Percentiles rank a stretch among this genome's conserved stretches.
These are phyloP conservation scores for Phoma sp. DNA, from an alignment of 2,329 filamentous ascomycete species.

Conservation along the genomic window DNA sequence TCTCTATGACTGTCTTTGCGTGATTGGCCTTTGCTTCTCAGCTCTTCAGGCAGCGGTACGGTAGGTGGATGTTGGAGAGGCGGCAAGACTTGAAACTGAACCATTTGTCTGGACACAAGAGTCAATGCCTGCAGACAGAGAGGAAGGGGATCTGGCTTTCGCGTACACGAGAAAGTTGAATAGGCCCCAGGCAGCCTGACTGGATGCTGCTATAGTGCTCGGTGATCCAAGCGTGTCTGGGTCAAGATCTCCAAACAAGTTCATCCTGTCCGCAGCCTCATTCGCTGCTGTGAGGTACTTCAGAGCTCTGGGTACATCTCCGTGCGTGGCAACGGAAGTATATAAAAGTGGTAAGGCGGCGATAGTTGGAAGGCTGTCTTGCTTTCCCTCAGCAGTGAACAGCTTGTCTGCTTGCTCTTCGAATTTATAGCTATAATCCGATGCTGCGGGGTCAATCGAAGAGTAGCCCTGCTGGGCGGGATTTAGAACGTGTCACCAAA, in stretches of 20 bases:
- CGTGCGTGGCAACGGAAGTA: slow-evolving; percentile 11
- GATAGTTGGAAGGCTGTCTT: slow-evolving; percentile 11
- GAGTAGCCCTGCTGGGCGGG: slow-evolving; percentile 10
- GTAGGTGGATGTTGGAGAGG: slow-evolving; percentile 15
- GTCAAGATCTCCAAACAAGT: slow-evolving; percentile 13
- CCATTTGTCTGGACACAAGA: slow-evolving; percentile 14
- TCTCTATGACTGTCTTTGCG: neutral
- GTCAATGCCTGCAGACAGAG: slow-evolving; percentile 6
- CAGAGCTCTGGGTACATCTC: slow-evolving; percentile 14
- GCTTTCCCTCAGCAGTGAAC: slow-evolving; percentile 4
- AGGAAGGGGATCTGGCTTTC: neutral
- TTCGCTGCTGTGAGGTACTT: slow-evolving; percentile 13
- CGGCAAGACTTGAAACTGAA: slow-evolving; percentile 13
- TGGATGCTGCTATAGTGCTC: slow-evolving; percentile 10
- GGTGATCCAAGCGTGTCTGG: slow-evolving; percentile 5
- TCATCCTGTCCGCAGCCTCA: slow-evolving; percentile 11
- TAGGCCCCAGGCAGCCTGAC: slow-evolving; percentile 17
- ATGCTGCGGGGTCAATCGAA: slow-evolving; percentile 7
- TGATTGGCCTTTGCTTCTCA: neutral
- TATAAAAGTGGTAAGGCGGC: slow-evolving; percentile 16
- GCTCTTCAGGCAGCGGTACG: slow-evolving; percentile 11
- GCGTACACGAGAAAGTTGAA: slow-evolving; percentile 22
- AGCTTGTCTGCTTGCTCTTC: slow-evolving; percentile 20
- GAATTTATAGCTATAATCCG: slow-evolving; percentile 11
- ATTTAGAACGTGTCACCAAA: neutral